Percentiles rank a stretch among this genome's conserved stretches.
phyloP scores from a whole-genome alignment of 2,329 filamentous ascomycete genomes.

The Madurella mycetomatis region DNA sequence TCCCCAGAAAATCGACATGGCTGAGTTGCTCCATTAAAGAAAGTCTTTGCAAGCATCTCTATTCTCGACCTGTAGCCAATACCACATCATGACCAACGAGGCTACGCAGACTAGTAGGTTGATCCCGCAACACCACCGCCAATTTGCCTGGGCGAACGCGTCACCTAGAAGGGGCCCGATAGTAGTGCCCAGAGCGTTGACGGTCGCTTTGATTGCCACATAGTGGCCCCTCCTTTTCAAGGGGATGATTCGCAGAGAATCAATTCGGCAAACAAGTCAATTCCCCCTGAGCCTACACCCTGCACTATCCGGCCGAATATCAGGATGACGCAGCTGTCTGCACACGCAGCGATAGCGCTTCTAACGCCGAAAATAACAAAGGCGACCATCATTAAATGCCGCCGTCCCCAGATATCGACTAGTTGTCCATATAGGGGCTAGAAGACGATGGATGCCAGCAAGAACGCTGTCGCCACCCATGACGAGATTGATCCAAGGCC shows the following conservation, averaged over 20 bases:
- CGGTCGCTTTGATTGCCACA: conserved; percentile 32
- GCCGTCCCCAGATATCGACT: conserved; percentile 45
- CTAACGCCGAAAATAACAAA: conserved; percentile 44
- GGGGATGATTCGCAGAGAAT: conserved; percentile 48
- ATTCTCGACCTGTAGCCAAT: conserved; percentile 23
- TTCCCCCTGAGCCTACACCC: conserved; percentile 39
- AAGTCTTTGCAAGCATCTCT: conserved; percentile 7
- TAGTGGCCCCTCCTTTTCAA: conserved; percentile 43
- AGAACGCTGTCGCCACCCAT: conserved; percentile 27
- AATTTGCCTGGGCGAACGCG: conserved; percentile 29
- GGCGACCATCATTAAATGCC: conserved; percentile 34
- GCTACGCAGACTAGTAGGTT: conserved; percentile 26
- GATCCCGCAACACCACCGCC: conserved; percentile 40
- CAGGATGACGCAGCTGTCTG: conserved; percentile 36
- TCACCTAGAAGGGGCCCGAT: conserved; percentile 32
- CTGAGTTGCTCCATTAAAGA: conserved; percentile 11
- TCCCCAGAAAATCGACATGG: conserved; percentile 21
- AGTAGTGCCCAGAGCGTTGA: conserved; percentile 33
- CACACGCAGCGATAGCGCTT: conserved; percentile 41
- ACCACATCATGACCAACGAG: conserved; percentile 23
- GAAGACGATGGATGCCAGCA: conserved; percentile 35
- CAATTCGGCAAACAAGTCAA: conserved; percentile 36
- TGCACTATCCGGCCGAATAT: conserved; percentile 41
- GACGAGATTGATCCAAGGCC: conserved; percentile 25
- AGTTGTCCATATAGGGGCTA: conserved; percentile 45